Evolutionary conservation across 208 protist genomes (phyloP), one percentile per base, ranked within the genome.

Genomic region (Wallacemonas rigidus): DNA sequence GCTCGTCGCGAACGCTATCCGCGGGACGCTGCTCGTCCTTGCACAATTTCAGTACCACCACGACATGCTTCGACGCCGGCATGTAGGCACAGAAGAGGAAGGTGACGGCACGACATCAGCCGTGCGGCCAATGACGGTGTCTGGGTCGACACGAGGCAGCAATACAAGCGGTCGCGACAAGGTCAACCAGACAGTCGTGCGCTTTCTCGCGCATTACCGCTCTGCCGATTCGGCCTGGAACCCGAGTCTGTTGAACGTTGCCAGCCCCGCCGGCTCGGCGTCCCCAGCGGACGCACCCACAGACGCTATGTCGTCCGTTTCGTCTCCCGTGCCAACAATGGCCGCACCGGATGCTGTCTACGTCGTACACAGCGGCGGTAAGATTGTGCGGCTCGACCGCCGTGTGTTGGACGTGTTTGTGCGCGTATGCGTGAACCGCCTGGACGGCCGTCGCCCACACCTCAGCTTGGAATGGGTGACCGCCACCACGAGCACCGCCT

Each of bases 1-100:
- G 6, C 67, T 96, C 9, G 61, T 93, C 5, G 90, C 85, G 67
- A 93, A 96, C 74, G 91, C 91, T 3, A 71, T 96, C 26, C 81
- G 83, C 47, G 89, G 82, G 55, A 90, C 88, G 50, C 90, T 96
- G 38, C 72, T 96, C 45, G 80, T 77, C 36, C 61, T 92, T 8
- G 87, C 85, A 12, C 87, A 87, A 77, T 95, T 93, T 73, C 82
- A 88, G 69, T 74, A 80, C 43, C 70, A 75, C 44, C 71, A 62
- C 48, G 41, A 67, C n/a, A 72, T 73, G 50, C 40, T 45, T 7
- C 48, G 45, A 26, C 75, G 77, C 50, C 67, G 74, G 55, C 44
- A 56, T 53, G 62, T 78, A 45, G 39, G 54, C 44, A 58, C 55
- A 35, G 62, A 69, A 38, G n/a, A 55, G 1, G 61, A 53, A 7